Percentiles rank a stretch among this genome's conserved stretches.
These are phyloP conservation scores for Boletus sensibilis DNA, from an alignment of 768 basidiomycete genomes.

Conservation along the genomic window DNA sequence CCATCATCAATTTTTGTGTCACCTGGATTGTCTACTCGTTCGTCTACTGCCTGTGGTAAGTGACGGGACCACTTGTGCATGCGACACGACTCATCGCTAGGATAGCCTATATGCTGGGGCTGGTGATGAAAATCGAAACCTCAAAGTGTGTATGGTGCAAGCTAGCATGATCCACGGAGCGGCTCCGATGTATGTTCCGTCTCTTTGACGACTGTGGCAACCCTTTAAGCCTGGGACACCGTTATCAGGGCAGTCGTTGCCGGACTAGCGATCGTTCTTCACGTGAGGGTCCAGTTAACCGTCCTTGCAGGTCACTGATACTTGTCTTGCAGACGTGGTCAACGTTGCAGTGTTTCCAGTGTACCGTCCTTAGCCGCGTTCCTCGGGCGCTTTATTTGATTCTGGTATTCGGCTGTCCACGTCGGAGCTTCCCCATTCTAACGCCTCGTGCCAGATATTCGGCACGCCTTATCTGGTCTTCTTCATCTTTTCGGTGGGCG, in stretches of 20 bases:
- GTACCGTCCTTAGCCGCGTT: conserved; percentile 16
- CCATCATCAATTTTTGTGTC: conserved; percentile 59
- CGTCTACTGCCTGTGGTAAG: conserved; percentile 51
- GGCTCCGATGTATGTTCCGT: conserved; percentile 47
- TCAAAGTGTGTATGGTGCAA: conserved; percentile 47
- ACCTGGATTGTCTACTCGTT: conserved; percentile 57
- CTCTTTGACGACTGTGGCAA: background rate
- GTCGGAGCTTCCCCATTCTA: conserved; percentile 4
- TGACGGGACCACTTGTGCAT: background rate
- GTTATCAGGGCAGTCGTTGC: conserved; percentile 41
- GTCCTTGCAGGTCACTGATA: conserved; percentile 1
- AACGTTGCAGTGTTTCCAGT: conserved; percentile 30
- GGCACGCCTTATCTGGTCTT: conserved; percentile 43
- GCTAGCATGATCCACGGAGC: conserved; percentile 53
- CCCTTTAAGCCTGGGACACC: conserved; percentile 1
- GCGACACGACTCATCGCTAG: conserved; percentile 8
- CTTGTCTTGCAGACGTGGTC: conserved; percentile 36
- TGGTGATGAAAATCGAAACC: conserved; percentile 23
- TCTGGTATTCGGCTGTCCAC: conserved; percentile 19
- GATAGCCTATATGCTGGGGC: conserved; percentile 36
- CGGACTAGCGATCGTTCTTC: conserved; percentile 41
- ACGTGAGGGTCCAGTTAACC: conserved; percentile 27
- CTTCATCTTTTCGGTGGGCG: conserved; percentile 37
- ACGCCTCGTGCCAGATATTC: conserved; percentile 33
- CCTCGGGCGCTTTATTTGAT: conserved; percentile 26